Evolutionary conservation across 2,329 filamentous ascomycete genomes (phyloP), one percentile per base, ranked within the genome.

Genomic region (Lecanicillium sp.): DNA sequence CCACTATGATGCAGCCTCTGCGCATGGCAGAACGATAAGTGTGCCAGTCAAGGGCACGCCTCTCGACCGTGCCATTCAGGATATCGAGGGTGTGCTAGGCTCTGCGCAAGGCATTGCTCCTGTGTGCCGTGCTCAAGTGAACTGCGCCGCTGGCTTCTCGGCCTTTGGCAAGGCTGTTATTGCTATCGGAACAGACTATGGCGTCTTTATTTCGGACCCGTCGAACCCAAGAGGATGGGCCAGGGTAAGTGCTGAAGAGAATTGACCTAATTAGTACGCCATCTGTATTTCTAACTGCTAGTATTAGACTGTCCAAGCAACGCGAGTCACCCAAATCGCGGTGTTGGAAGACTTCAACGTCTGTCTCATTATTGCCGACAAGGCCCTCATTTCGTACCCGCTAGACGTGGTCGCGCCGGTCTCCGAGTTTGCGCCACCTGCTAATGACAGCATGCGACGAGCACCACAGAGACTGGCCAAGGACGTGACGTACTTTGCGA

Each of bases 401-500:
- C 75, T 98, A 30, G 94, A 98, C 54, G 79, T 87, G 6, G 76
- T 98, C 35, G 76, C 73, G 37, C 80, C 72, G 1, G 65, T 71
- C n/a, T 74, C 74, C 3, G 77, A 72, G 49, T 81, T 74, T 50
- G 71, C 79, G 8, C 69, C 76, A 5, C 70, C 79, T 7, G 64
- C 68, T 12, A 77, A 78, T 47, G 87, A 94, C 56, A 90, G 80
- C 31, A 72, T 81, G 4, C 79, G 87, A 18, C 79, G 85, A 46
- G 87, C 92, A n/a, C 92, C 92, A 0, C 90, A 97, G 57, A 87
- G 90, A 51, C 73, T 98, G 25, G 84, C 83, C 47, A 86, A 92
- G 56, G 92, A 98, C 55, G 89, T 98, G 15, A 86, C 89, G 12
- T 98, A 97, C 70, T 98, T 98, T 59, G 87, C 88, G 13, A 92